These are phyloP conservation scores for Seiridium cupressi DNA, from an alignment of 2,329 filamentous ascomycete genomes.

Conservation along the genomic window DNA sequence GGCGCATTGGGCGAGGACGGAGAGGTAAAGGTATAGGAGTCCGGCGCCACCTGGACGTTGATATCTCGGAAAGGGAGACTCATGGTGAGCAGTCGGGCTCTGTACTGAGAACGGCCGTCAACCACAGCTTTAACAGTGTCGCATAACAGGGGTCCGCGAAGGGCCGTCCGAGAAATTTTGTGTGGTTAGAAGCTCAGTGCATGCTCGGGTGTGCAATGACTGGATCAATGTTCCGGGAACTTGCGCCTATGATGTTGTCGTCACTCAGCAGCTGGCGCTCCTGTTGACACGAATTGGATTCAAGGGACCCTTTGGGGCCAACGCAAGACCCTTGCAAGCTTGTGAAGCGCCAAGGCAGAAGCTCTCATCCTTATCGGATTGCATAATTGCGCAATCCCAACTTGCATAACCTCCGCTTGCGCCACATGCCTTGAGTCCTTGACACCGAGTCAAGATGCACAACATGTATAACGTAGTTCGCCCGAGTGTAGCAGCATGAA, in stretches of 20 bases:
- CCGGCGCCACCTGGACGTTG: slow-evolving; percentile 88
- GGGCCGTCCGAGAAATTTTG: background rate
- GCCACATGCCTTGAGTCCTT: too few species aligned
- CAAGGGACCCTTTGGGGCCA: background rate
- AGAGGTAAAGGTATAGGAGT: slow-evolving; percentile 94
- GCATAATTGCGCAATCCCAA: too few species aligned
- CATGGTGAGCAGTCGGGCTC: slow-evolving; percentile 22
- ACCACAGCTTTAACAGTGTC: background rate
- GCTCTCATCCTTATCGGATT: too few species aligned
- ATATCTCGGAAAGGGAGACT: slow-evolving; percentile 84
- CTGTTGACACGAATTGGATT: slow-evolving; percentile 7
- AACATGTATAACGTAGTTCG: too few species aligned
- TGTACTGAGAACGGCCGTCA: background rate
- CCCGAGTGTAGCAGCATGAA: too few species aligned
- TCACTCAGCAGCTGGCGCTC: background rate
- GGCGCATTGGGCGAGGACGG: slow-evolving; percentile 89
- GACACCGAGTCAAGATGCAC: too few species aligned
- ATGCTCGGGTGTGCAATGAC: background rate
- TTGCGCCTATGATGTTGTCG: background rate
- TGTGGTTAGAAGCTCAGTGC: background rate
- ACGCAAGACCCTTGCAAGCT: background rate
- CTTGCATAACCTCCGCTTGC: too few species aligned
- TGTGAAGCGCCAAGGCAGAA: background rate
- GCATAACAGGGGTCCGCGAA: slow-evolving; percentile 1
- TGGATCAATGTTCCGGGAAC: background rate